Evolutionary conservation across 176 grass and related monocot species (phyloP).

Genomic region (Aegilops longissima): DNA sequence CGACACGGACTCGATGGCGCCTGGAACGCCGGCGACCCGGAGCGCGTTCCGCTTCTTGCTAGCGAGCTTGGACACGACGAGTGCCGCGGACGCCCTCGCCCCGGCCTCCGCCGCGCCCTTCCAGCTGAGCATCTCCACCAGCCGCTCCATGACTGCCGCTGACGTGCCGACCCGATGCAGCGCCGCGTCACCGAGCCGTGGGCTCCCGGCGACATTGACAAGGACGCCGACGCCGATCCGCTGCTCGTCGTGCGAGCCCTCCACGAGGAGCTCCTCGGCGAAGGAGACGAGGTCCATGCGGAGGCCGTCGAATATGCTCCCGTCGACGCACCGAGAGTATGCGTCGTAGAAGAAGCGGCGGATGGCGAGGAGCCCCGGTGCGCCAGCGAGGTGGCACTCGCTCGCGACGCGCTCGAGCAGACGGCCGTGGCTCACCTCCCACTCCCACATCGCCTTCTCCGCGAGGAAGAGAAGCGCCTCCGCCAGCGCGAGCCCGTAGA

Average conservation of each 20-base stretch:
- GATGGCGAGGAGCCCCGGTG: slow-evolving; percentile 45
- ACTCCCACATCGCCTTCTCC: slow-evolving; percentile 78
- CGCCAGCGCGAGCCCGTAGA: slow-evolving; percentile 62
- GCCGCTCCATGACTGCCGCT: slow-evolving; percentile 40
- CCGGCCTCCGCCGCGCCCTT: slow-evolving; percentile 35
- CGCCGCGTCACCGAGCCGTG: slow-evolving; percentile 27
- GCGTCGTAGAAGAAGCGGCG: slow-evolving; percentile 82
- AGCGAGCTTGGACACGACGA: slow-evolving; percentile 69
- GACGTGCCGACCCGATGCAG: slow-evolving; percentile 52
- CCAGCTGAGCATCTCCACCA: slow-evolving; percentile 75
- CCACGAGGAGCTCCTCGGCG: slow-evolving; percentile 56
- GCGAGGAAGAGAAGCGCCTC: slow-evolving; percentile 70
- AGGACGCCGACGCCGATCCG: slow-evolving; percentile 57
- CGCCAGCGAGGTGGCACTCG: slow-evolving; percentile 53
- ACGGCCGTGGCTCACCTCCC: slow-evolving; percentile 48
- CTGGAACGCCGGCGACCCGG: slow-evolving; percentile 47
- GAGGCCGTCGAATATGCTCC: slow-evolving; percentile 68
- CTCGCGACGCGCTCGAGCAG: slow-evolving; percentile 55
- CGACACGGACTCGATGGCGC: slow-evolving; percentile 61
- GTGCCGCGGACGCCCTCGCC: slow-evolving; percentile 42
- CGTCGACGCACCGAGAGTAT: slow-evolving; percentile 64
- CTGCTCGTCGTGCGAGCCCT: slow-evolving; percentile 59
- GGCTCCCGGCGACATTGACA: slow-evolving; percentile 33
- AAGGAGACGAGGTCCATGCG: slow-evolving; percentile 77
- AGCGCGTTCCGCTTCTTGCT: slow-evolving; percentile 62